Evolutionary conservation across 108 stramenopile species (phyloP), one percentile per base, ranked within the genome.

Genomic region (Bacterosira constricta): DNA sequence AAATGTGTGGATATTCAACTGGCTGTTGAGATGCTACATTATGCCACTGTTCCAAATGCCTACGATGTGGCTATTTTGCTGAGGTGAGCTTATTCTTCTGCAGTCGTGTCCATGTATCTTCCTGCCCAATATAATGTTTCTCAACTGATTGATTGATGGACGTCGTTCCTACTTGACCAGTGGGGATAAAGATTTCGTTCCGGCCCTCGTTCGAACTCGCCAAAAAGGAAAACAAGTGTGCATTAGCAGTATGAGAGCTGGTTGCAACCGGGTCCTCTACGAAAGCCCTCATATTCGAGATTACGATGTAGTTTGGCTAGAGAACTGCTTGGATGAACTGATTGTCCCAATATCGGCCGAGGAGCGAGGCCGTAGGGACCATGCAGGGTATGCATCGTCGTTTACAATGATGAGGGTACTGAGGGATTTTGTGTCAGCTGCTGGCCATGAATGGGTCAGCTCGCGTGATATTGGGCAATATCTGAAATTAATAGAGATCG

Each of bases 1-100:
- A 96, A 96, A 50, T 92, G 92, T 59, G 88, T 96, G 15, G 95
- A 96, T 56, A 96, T 96, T 72, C 90, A 92, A 61, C 57, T 96
- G 31, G 88, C 95, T 2, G 90, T 91, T 9, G 95, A 96, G 62
- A 91, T 94, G 88, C 65, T 96, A 12, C 90, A 96, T 71, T 92
- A 87, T 70, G 90, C 91, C 12, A 92, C 90, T 15, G 88, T 90
- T 23, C 89, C 90, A 9, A 80, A 92, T 83, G 86, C 92, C 4
- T 96, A 85, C 61, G 95, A 96, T 71, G 77, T 92, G 11, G 95
- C 92, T n/a, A 73, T 96, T 41, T 46, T 96, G 23, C 63, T 96
- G 9, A 90, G 71, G 69, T 70, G 32, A 55, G 46, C 11, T 10
- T 47, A 59, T 57, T 31, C n/a, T 32, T 3, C n/a, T 3, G 2